Percentiles rank a stretch among this genome's conserved stretches.
phyloP scores from a whole-genome alignment of 2,329 filamentous ascomycete species.

The Pestalotiopsis sp. region DNA sequence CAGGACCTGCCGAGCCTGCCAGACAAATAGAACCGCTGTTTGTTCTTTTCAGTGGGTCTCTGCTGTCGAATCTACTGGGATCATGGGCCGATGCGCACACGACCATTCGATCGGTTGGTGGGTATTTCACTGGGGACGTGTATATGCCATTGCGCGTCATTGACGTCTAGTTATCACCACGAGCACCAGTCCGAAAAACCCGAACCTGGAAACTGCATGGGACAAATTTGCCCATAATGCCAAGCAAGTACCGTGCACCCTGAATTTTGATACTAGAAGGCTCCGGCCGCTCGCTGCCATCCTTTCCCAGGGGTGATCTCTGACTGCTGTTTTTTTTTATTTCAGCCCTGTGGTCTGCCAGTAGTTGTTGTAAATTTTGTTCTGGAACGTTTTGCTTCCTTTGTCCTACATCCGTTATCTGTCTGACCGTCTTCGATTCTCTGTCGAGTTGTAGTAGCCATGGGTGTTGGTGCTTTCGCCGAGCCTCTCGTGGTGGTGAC shows the following conservation, averaged over 20 bases:
- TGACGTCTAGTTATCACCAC: not conserved
- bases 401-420: not conserved
- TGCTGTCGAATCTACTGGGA: not conserved
- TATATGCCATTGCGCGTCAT: slow-evolving; percentile 5
- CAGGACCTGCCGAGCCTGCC: not conserved
- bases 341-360: not conserved
- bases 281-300: not conserved
- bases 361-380: too few species aligned
- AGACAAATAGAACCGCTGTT: not conserved
- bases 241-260: not conserved
- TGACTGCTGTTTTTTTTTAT: not conserved
- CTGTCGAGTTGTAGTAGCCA: slow-evolving; percentile 16
- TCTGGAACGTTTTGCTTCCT: not conserved
- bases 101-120: not conserved
- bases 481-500: slow-evolving; percentile 43
- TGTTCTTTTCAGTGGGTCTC: not conserved
- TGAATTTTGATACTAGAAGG: not conserved
- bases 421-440: not conserved
- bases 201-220: not conserved
- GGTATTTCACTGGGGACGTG: not conserved
- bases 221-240: not conserved
- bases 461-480: slow-evolving; percentile 41
- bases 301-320: not conserved
- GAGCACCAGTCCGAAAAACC: not conserved
- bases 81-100: not conserved